phyloP scores from a whole-genome alignment of 2,329 filamentous ascomycete genomes.

The Penicillium sp. region DNA sequence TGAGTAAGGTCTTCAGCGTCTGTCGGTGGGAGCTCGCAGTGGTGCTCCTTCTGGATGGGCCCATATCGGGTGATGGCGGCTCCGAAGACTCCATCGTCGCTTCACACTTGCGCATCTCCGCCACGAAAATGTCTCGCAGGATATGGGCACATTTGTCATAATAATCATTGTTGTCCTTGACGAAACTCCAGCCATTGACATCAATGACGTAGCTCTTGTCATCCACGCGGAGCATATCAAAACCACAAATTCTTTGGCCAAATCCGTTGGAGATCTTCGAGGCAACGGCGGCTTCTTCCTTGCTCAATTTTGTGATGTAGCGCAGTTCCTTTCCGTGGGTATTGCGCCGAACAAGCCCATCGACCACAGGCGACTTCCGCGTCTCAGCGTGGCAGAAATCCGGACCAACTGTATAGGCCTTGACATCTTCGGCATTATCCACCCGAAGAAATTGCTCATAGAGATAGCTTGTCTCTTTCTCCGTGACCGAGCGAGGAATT shows the following conservation, averaged over 20 bases:
- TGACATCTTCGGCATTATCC: conserved; percentile 96
- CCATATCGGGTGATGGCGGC: conserved; percentile 34
- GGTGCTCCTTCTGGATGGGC: conserved; percentile 38
- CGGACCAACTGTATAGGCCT: conserved; percentile 94
- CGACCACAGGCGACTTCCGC: conserved; percentile 92
- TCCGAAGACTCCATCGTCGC: conserved; percentile 36
- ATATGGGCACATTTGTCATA: conserved; percentile 89
- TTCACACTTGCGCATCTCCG: conserved; percentile 59
- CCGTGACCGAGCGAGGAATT: conserved; percentile 75
- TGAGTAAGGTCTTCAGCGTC: conserved; percentile 58
- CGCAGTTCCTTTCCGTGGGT: conserved; percentile 96
- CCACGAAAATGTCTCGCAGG: conserved; percentile 80
- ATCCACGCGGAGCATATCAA: conserved; percentile 83
- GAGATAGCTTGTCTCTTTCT: conserved; percentile 79
- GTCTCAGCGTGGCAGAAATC: conserved; percentile 96
- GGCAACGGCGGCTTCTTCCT: conserved; percentile 80
- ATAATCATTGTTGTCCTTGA: conserved; percentile 98
- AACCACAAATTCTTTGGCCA: conserved; percentile 92
- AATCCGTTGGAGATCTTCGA: conserved; percentile 87
- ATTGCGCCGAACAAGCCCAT: conserved; percentile 91
- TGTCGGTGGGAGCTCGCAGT: conserved; percentile 45
- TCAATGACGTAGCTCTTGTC: conserved; percentile 97
- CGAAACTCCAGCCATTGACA: conserved; percentile 99
- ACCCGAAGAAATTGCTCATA: conserved; percentile 97
- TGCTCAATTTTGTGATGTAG: conserved; percentile 81